These are phyloP conservation scores for Sporothrix dimorphospora DNA, from an alignment of 2,329 filamentous ascomycete species.

Conservation along the genomic window DNA sequence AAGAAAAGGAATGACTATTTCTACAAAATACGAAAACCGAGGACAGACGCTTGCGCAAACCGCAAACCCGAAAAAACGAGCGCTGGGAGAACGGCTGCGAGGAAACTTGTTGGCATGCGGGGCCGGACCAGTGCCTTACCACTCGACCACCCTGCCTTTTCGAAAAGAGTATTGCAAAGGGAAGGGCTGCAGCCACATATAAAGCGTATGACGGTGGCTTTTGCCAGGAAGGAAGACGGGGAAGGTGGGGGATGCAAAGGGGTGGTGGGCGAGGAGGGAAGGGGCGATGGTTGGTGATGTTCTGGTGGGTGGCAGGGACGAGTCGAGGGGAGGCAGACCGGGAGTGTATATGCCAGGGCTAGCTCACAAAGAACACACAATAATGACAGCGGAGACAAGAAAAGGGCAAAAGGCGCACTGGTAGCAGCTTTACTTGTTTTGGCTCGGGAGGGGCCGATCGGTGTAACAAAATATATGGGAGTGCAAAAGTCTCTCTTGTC, in stretches of 20 bases:
- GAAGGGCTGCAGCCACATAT: background rate
- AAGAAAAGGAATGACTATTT: background rate
- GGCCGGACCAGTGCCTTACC: background rate
- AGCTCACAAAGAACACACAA: no score
- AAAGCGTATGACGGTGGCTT: no score
- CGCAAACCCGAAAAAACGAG: background rate
- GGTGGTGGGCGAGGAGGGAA: background rate
- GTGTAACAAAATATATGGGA: no score
- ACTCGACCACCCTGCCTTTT: conserved; percentile 18
- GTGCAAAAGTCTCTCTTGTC: no score
- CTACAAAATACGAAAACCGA: background rate
- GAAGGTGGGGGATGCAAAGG: background rate
- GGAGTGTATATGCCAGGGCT: background rate
- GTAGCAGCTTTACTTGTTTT: no score
- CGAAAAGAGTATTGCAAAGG: conserved; percentile 11
- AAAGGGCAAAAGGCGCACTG: no score
- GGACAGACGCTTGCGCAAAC: background rate
- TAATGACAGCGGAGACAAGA: no score
- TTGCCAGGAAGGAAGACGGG: background rate
- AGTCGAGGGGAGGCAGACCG: background rate
- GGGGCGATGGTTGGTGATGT: background rate
- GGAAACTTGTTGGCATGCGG: conserved; percentile 15
- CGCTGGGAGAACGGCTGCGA: conserved; percentile 3
- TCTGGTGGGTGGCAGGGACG: background rate
- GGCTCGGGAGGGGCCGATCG: no score